Base-by-base conservation (phyloP, 2,329 filamentous ascomycete species). In the Colletotrichum viniferum region DNA sequence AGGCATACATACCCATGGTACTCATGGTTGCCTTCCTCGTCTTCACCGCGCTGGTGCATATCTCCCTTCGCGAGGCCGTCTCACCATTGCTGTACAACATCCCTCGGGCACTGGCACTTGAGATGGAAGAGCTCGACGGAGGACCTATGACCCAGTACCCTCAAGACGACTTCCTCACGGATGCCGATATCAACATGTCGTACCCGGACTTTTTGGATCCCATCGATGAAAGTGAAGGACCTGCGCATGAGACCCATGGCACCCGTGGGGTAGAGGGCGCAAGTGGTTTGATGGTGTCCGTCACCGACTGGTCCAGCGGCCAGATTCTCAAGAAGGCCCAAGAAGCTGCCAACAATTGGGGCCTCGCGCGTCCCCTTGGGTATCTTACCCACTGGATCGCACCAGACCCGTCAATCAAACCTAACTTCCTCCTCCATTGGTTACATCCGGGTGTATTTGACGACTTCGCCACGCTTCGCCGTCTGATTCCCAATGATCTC, bases 1-100 rank as follows among this genome's bases (percentile, higher is more conserved):
- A 88, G 2, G 91, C 92, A 0, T 86, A 93, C 21, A 93, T 92
- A 0, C 94, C 95, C 0, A 83, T 96, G 80, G 86, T 96, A 32
- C 85, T 97, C 64, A 96, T 96, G 92, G 88, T 96, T 64, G 85
- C 93, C 69, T 93, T 95, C 83, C 87, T 97, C 26, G 81, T 97
- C 78, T 94, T 96, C 83, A 94, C 94, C 3, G 84, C 92, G 2
- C 87, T 98, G 24, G 95, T 95, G 84, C 95, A 98, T 82, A 81
- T 95, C 58, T 91, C 90, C 5, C 87, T 98, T 67, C 93, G 94
- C 81, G 87, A 87, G n/a, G 94, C 95, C 3, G 90, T 98, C 62
- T 87, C 91, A 34, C 95, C 95, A 1, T 88, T 98, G 7, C 87
- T 98, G 30, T 91, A 94, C 81, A 96, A 93, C 80, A 90, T 98